These are phyloP conservation scores for Neoboletus brunneissimus DNA, from an alignment of 768 basidiomycete genomes.

Conservation along the genomic window DNA sequence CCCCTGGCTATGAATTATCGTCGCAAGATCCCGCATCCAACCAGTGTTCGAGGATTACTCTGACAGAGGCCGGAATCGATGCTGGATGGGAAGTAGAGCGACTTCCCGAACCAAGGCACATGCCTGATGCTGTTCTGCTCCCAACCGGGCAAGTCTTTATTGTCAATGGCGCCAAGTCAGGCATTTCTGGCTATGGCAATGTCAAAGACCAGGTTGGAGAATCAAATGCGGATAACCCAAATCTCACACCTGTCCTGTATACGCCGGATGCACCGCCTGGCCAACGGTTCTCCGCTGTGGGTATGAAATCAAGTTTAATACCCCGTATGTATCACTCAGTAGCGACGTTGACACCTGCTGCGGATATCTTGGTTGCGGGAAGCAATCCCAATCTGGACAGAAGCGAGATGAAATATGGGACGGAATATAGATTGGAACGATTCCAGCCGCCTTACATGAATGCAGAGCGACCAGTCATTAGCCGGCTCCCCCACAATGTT, in stretches of 20 bases:
- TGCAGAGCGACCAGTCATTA: conserved; percentile 53
- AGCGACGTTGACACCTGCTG: conserved; percentile 71
- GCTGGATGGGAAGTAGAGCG: conserved; percentile 72
- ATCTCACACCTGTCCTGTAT: conserved; percentile 68
- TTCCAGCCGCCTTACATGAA: conserved; percentile 81
- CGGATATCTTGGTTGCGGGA: conserved; percentile 74
- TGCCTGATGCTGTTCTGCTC: conserved; percentile 79
- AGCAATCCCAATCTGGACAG: conserved; percentile 83
- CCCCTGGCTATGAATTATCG: conserved; percentile 58
- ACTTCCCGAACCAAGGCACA: conserved; percentile 71
- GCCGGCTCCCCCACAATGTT: conserved; percentile 35
- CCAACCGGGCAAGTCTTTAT: conserved; percentile 74
- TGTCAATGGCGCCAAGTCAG: conserved; percentile 71
- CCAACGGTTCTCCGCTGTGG: conserved; percentile 53
- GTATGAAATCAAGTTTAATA: conserved; percentile 63
- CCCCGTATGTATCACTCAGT: conserved; percentile 83
- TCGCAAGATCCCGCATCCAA: conserved; percentile 70
- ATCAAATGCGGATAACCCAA: conserved; percentile 78
- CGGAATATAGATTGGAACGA: conserved; percentile 89
- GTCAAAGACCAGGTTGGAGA: conserved; percentile 63
- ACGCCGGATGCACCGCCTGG: conserved; percentile 52
- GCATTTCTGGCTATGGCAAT: conserved; percentile 79
- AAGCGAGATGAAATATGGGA: conserved; percentile 68
- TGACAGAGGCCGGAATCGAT: conserved; percentile 62
- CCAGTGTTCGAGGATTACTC: conserved; percentile 68